Evolutionary conservation across 2,329 filamentous ascomycete species (phyloP).

Genomic region (Amauroascus niger): DNA sequence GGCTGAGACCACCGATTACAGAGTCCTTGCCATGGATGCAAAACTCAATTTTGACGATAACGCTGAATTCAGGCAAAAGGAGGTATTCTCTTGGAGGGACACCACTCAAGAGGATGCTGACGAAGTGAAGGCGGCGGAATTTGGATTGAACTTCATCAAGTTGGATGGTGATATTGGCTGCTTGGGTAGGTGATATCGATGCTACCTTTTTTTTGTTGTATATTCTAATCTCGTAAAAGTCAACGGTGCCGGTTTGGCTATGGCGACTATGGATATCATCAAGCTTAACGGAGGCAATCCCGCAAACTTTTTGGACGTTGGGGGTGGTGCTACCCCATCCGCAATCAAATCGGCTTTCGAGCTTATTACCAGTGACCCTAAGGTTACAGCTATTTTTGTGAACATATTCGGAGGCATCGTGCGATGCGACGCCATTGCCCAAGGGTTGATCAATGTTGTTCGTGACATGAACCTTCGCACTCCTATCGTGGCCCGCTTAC

Average conservation of each 20-base stretch:
- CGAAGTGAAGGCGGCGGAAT: slow-evolving; percentile 92
- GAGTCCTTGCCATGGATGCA: slow-evolving; percentile 98
- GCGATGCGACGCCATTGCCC: slow-evolving; percentile 91
- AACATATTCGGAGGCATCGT: slow-evolving; percentile 99
- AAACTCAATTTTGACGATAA: slow-evolving; percentile 99
- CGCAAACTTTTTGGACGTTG: slow-evolving; percentile 98
- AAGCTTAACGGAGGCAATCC: slow-evolving; percentile 95
- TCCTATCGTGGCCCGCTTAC: slow-evolving; percentile 91
- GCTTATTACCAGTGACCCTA: slow-evolving; percentile 95
- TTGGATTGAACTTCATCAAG: slow-evolving; percentile 98
- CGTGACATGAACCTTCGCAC: slow-evolving; percentile 92
- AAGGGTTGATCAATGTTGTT: slow-evolving; percentile 90
- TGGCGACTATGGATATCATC: slow-evolving; percentile 99
- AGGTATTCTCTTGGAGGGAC: slow-evolving; percentile 89
- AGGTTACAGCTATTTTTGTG: slow-evolving; percentile 98
- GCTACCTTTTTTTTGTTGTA: neutral
- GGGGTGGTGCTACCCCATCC: slow-evolving; percentile 89
- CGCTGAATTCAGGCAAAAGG: slow-evolving; percentile 95
- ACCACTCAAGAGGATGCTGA: slow-evolving; percentile 92
- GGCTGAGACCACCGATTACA: slow-evolving; percentile 94
- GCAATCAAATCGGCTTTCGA: slow-evolving; percentile 97
- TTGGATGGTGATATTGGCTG: slow-evolving; percentile 98
- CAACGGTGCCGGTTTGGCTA: slow-evolving; percentile 97
- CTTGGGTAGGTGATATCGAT: slow-evolving; percentile 42
- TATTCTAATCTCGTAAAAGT: slow-evolving; percentile 40